Evolutionary conservation across 2,329 filamentous ascomycete genomes (phyloP).

Genomic region (Ophiostoma piceae): DNA sequence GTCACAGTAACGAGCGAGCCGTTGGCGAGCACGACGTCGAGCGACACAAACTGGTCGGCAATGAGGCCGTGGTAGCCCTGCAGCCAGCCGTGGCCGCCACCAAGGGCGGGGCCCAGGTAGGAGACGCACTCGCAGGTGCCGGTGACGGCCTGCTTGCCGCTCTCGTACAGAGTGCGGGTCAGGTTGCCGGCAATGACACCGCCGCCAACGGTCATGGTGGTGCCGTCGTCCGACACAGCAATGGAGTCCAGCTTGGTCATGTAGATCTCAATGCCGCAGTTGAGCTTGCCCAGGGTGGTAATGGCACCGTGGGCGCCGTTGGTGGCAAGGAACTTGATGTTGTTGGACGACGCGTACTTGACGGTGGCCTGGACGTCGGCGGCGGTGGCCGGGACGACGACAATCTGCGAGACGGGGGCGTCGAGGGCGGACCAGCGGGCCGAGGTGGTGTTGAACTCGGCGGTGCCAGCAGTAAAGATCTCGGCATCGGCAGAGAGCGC

Average conservation of each 20-base stretch:
- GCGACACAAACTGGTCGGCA: conserved; percentile 48
- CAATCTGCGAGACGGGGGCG: conserved; percentile 41
- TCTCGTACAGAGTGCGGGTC: conserved; percentile 45
- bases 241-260: conserved; percentile 48
- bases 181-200: conserved; percentile 52
- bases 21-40: conserved; percentile 49
- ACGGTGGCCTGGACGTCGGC: conserved; percentile 45
- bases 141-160: conserved; percentile 54
- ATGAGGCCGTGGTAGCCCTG: conserved; percentile 51
- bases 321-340: conserved; percentile 43
- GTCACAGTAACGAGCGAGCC: conserved; percentile 39
- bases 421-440: conserved; percentile 44
- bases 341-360: conserved; percentile 34
- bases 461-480: conserved; percentile 40
- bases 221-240: conserved; percentile 41
- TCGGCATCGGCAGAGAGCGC: conserved; percentile 38
- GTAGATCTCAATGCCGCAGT: conserved; percentile 52
- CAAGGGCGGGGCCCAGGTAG: conserved; percentile 43
- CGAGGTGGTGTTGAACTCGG: conserved; percentile 37
- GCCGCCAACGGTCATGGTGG: conserved; percentile 46
- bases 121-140: conserved; percentile 49
- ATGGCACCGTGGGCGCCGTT: conserved; percentile 50
- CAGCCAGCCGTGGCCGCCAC: conserved; percentile 53
- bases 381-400: conserved; percentile 45
- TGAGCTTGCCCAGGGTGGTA: conserved; percentile 40